Base-by-base conservation (phyloP, 169 alveolate genomes). In the Cardiosporidium cionae region DNA sequence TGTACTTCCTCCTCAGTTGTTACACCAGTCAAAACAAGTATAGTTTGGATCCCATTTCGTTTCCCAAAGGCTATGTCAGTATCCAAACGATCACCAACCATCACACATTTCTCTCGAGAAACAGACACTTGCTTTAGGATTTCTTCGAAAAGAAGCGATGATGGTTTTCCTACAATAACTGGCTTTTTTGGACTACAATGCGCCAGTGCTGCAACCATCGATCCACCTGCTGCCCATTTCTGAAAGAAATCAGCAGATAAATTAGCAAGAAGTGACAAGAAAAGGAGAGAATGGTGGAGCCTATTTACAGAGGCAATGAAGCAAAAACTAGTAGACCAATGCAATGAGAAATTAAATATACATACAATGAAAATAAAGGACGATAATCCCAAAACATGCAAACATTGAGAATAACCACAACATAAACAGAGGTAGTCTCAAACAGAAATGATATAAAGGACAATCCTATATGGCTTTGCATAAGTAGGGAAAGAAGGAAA, bases 201-300 rank as follows among this genome's bases (percentile, higher is more conserved):
- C 64, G 76, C 84, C 44, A 84, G 62, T 33, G 84, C 79, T 23
- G 84, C 84, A 29, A 84, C 89, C 76, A 84, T 53, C 36, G 89
- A 31, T 53, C 89, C 89, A n/a, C 84, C 82, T 1, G 86, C 89
- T 2, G 89, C 89, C 89, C 89, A 84, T 53, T 76, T 65, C 82
- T 84, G 83, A 7, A 58, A 7, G 72, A 4, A 33, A 66, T 7
- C 7, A 31, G 72, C 69, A 4, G 25, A 9, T 16, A 31, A n/a
- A 44, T n/a, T 9, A 9, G 69, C 9, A 9, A 7, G 23, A 33
- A 66, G 65, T 6, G 5, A 4, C 27, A 67, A 66, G 7, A 33
- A 9, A 66, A 9, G 9, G 65, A 31, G 29, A 33, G 58, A 28
- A 66, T 29, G 9, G 68, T 25, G 25, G 68, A 58, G 7, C 7